Conservation (phyloP, 768 basidiomycete species). For the Leccinum boreale region DNA sequence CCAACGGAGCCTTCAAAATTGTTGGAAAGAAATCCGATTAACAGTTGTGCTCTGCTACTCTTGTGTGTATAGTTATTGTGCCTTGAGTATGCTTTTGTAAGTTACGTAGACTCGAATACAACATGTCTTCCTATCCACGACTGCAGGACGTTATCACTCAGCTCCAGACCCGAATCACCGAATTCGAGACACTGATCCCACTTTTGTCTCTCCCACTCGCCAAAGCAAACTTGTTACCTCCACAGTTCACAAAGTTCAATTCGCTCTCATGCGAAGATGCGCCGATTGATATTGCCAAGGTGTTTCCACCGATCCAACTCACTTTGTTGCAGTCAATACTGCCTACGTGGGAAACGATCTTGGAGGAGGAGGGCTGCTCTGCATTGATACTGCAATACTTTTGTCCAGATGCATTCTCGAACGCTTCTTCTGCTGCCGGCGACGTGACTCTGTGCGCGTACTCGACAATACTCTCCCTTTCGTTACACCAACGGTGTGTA, state of each 20-base stretch:
- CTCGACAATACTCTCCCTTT: constrained; percentile 54
- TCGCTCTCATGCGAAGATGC: constrained; percentile 27
- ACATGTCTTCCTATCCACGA: not conserved
- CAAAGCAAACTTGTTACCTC: constrained; percentile 55
- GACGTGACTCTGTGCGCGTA: constrained; percentile 60
- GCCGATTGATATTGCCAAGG: constrained; percentile 25
- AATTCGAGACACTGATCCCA: constrained; percentile 48
- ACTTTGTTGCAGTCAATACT: constrained; percentile 59
- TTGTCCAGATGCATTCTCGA: constrained; percentile 60
- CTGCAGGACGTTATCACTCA: constrained; percentile 39
- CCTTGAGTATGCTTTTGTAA: not conserved
- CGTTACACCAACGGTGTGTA: constrained; percentile 49
- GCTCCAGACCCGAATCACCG: constrained; percentile 46
- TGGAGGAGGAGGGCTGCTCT: constrained; percentile 48
- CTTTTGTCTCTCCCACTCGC: constrained; percentile 61
- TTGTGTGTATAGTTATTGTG: not conserved
- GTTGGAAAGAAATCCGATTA: constrained; percentile 11
- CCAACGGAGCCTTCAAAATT: constrained; percentile 63
- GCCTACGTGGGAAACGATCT: constrained; percentile 62
- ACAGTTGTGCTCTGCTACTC: not conserved
- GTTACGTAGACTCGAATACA: not conserved
- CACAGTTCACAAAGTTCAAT: constrained; percentile 47
- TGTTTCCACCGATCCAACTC: constrained; percentile 59
- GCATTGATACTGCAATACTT: constrained; percentile 66
- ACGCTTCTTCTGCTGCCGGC: constrained; percentile 47